Evolutionary conservation across 768 basidiomycete genomes (phyloP), one percentile per base, ranked within the genome.

Genomic region (Tephrocybe sp.): DNA sequence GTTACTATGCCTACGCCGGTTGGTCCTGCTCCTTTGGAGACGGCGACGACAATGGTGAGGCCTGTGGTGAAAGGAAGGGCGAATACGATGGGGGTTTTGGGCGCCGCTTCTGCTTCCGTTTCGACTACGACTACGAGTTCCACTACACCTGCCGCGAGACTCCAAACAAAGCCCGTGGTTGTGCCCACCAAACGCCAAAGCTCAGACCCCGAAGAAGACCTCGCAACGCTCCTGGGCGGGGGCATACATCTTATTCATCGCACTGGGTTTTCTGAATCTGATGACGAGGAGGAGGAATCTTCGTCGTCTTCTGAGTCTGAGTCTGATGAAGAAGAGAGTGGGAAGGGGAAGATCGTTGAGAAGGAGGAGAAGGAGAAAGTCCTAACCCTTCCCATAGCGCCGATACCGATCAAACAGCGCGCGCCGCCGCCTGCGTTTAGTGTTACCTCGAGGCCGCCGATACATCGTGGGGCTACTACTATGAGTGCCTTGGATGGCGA

Each of bases 401-500:
- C 84, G 8, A 84, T 83, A 40, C 77, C 77, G 19, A 84, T 86
- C 53, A 80, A 77, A 53, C 71, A 76, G 58, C 74, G 81, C 26
- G 67, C 76, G 39, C 78, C 82, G 4, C 74, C 74, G 9, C 75
- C 80, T 6, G 70, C 82, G 22, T 86, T 86, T 58, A 80, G 79
- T 51, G 84, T 86, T 38, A 82, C 79, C 2, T 84, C 83, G 16
- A 67, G 84, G 18, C 83, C 83, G 18, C 68, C 73, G 40, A 62
- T 78, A 63, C 31, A 41, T 13, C 24, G n/a, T 42, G 26, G 15
- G 9, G 35, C 4, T 15, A 34, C 31, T 18, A 27, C 18, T 38
- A 32, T 15, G 19, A 31, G 28, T 45, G 37, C n/a, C n/a, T n/a
- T n/a, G n/a, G n/a, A n/a, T n/a, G n/a, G n/a, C n/a, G n/a, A n/a